Evolutionary conservation across 805 yeast genomes (phyloP).

Genomic region (Saccharomycopsis fibuligera): DNA sequence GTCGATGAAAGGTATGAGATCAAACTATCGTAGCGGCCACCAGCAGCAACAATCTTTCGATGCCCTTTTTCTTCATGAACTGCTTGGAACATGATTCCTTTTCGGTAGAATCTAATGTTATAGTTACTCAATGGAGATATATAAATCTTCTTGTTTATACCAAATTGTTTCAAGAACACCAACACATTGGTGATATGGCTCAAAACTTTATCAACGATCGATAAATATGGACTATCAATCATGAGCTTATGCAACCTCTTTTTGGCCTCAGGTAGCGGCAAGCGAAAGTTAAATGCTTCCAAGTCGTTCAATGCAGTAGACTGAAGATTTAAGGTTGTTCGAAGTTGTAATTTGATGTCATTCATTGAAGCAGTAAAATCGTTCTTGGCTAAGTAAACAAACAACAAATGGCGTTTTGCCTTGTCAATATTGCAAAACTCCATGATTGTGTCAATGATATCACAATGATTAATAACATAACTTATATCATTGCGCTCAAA

Average conservation of each 20-base stretch:
- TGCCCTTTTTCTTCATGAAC: conserved; percentile 50
- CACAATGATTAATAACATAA: conserved; percentile 74
- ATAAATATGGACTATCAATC: conserved; percentile 63
- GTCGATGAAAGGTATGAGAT: conserved; percentile 50
- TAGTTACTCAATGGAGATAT: conserved; percentile 82
- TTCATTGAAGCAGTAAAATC: conserved; percentile 22
- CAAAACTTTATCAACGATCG: conserved; percentile 57
- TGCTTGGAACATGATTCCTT: conserved; percentile 86
- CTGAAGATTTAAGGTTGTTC: conserved; percentile 43
- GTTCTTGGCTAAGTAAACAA: neutral
- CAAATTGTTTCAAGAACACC: conserved; percentile 47
- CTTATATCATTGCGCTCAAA: conserved; percentile 49
- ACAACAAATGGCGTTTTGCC: conserved; percentile 41
- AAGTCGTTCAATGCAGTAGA: conserved; percentile 79
- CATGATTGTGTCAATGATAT: conserved; percentile 65
- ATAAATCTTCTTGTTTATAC: conserved; percentile 45
- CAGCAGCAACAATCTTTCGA: conserved; percentile 61
- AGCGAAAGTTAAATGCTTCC: conserved; percentile 69
- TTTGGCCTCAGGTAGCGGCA: conserved; percentile 58
- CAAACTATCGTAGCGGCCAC: conserved; percentile 86
- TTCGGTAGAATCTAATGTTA: conserved; percentile 69
- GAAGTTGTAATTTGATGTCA: conserved; percentile 56
- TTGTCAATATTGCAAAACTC: conserved; percentile 78
- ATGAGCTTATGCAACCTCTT: conserved; percentile 59
- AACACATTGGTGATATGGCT: conserved; percentile 56